Conservation (phyloP, 2,329 filamentous ascomycete genomes). For the Fusarium avenaceum region DNA sequence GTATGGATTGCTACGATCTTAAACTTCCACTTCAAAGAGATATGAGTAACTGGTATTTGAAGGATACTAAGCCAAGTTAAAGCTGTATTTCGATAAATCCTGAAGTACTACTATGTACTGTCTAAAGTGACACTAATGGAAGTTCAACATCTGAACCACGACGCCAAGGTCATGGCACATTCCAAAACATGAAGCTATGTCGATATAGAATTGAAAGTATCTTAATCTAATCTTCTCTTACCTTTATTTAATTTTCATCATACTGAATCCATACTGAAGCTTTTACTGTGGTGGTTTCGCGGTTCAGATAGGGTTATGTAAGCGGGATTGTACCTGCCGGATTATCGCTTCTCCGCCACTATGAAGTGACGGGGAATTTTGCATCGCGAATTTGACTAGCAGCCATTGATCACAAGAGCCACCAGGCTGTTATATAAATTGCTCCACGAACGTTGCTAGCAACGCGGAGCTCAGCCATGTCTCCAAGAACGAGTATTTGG, state of each 20-base stretch:
- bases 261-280: neutral
- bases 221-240: too few relatives aligned
- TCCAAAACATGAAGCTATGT: too few relatives aligned
- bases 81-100: too few relatives aligned
- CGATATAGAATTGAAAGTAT: too few relatives aligned
- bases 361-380: slow-evolving; percentile 45
- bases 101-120: too few relatives aligned
- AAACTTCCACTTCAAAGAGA: too few relatives aligned
- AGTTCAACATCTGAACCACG: too few relatives aligned
- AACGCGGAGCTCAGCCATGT: slow-evolving; percentile 52
- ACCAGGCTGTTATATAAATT: slow-evolving; percentile 42
- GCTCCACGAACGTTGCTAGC: slow-evolving; percentile 48
- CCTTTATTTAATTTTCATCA: neutral
- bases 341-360: slow-evolving; percentile 41
- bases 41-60: too few relatives aligned
- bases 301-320: slow-evolving; percentile 34
- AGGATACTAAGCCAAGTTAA: too few relatives aligned
- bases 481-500: slow-evolving; percentile 53
- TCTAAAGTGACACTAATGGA: too few relatives aligned
- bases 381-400: slow-evolving; percentile 42
- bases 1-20: neutral
- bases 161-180: too few relatives aligned
- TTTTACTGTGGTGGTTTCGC: slow-evolving; percentile 1
- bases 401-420: slow-evolving; percentile 43
- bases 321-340: slow-evolving; percentile 28